Evolutionary conservation across 2,329 filamentous ascomycete genomes (phyloP).

Genomic region (Hypoxylon sp.): DNA sequence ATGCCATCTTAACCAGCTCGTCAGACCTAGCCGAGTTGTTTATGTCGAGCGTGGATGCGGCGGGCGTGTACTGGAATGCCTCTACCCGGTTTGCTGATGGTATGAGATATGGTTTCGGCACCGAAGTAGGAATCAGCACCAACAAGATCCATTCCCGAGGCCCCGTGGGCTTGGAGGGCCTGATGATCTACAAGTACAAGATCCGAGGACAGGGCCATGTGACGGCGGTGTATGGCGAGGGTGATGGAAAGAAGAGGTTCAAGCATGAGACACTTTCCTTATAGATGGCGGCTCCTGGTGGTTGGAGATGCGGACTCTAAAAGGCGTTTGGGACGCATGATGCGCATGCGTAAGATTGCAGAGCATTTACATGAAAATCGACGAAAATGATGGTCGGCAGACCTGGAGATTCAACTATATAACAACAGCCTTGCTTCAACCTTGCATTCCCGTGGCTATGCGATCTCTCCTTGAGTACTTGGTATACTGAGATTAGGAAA

Average conservation of each 20-base stretch:
- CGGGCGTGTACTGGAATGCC: constrained; percentile 96
- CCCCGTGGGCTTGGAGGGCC: constrained; percentile 89
- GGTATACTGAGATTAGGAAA: no score
- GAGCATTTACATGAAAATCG: no score
- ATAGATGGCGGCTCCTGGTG: constrained; percentile 42
- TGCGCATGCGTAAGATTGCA: constrained; percentile 2
- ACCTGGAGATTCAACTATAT: no score
- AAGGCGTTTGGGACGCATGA: constrained; percentile 12
- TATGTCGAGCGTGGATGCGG: constrained; percentile 85
- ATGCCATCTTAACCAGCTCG: constrained; percentile 82
- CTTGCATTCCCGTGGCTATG: no score
- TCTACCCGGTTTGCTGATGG: constrained; percentile 95
- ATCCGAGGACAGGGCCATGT: constrained; percentile 83
- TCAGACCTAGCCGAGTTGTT: constrained; percentile 77
- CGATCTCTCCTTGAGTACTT: no score
- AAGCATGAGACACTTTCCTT: constrained; percentile 65
- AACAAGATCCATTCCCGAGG: constrained; percentile 98
- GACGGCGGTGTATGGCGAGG: constrained; percentile 77
- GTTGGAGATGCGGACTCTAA: no score
- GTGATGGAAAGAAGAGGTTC: constrained; percentile 65
- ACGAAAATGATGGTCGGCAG: no score
- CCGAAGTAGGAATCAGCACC: constrained; percentile 97
- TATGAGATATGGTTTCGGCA: constrained; percentile 97
- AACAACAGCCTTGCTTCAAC: no score
- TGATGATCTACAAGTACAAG: constrained; percentile 98